Conservation (phyloP, 1,139 yeast species). For the Yamadazyma sp. region DNA sequence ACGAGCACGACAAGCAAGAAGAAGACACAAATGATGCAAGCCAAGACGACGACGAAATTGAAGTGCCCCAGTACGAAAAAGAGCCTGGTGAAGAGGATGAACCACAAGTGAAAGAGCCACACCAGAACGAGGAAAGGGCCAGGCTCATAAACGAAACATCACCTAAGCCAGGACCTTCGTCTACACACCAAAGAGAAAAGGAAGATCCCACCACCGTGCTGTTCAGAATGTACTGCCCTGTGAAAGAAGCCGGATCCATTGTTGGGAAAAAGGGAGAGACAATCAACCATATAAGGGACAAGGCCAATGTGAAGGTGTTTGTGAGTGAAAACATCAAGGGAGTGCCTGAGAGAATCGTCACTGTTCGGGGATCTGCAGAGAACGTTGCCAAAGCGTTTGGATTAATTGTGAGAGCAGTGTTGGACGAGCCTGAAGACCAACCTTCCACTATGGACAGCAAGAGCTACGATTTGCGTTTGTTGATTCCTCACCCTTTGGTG, state of each 20-base stretch:
- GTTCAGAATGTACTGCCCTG: conserved; percentile 72
- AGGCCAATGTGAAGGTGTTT: conserved; percentile 65
- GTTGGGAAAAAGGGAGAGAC: conserved; percentile 81
- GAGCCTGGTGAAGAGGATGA: not conserved
- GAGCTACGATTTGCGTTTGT: conserved; percentile 57
- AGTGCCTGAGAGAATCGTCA: conserved; percentile 74
- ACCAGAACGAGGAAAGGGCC: not conserved
- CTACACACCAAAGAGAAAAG: conserved; percentile 22
- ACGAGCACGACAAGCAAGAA: conserved; percentile 8
- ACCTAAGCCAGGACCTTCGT: conserved; percentile 21
- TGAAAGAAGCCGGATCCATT: conserved; percentile 72
- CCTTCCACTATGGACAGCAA: conserved; percentile 58
- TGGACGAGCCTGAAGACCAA: conserved; percentile 67
- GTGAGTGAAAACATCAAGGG: conserved; percentile 79
- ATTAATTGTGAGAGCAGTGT: conserved; percentile 62
- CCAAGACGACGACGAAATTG: conserved; percentile 8
- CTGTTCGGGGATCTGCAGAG: conserved; percentile 75
- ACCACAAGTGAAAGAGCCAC: not conserved
- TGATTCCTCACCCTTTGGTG: conserved; percentile 79
- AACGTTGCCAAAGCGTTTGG: conserved; percentile 85
- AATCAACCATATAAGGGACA: conserved; percentile 64
- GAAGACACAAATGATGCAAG: conserved; percentile 6
- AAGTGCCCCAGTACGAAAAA: conserved; percentile 1
- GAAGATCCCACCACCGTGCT: conserved; percentile 60
- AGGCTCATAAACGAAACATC: not conserved